Percentiles rank a stretch among this genome's conserved stretches.
Evolutionary conservation across 192 early-diverging fungal genomes (phyloP).

Genomic region (Entomortierella beljakovae): DNA sequence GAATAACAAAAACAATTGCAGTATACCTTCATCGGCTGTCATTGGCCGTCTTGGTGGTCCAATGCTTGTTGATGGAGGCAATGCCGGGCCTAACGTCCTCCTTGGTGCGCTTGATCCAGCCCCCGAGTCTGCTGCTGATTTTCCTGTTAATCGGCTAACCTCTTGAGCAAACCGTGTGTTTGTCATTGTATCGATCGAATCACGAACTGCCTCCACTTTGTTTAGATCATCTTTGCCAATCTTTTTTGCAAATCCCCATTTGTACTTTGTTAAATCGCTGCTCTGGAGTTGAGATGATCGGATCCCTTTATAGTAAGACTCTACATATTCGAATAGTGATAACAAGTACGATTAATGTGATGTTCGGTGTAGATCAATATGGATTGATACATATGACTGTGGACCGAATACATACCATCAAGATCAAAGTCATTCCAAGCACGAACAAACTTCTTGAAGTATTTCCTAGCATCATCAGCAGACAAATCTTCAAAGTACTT

Average conservation of each 20-base stretch:
- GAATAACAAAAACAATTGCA: not conserved
- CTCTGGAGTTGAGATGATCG: slow-evolving; percentile 70
- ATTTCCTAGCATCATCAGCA: slow-evolving; percentile 72
- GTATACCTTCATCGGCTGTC: slow-evolving; percentile 43
- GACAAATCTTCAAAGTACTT: slow-evolving; percentile 83
- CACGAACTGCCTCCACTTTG: slow-evolving; percentile 65
- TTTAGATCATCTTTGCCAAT: slow-evolving; percentile 56
- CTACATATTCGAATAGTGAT: slow-evolving; percentile 29
- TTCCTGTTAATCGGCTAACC: slow-evolving; percentile 36
- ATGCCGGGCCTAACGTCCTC: slow-evolving; percentile 20
- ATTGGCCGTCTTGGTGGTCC: slow-evolving; percentile 14
- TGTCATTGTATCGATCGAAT: slow-evolving; percentile 72
- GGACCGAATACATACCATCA: slow-evolving; percentile 65
- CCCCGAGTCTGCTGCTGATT: slow-evolving; percentile 11
- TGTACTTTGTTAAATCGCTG: slow-evolving; percentile 74
- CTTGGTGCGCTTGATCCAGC: slow-evolving; percentile 1
- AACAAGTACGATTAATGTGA: not conserved
- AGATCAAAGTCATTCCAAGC: slow-evolving; percentile 86
- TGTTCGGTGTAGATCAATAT: too few species aligned
- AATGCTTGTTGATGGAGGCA: slow-evolving; percentile 18
- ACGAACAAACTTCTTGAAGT: slow-evolving; percentile 88
- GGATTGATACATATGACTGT: too few species aligned
- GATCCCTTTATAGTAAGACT: slow-evolving; percentile 79
- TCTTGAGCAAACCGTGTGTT: slow-evolving; percentile 52
- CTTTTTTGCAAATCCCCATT: slow-evolving; percentile 77